phyloP scores from a whole-genome alignment of 2,329 filamentous ascomycete genomes.

The Aspergillus fumigatus region DNA sequence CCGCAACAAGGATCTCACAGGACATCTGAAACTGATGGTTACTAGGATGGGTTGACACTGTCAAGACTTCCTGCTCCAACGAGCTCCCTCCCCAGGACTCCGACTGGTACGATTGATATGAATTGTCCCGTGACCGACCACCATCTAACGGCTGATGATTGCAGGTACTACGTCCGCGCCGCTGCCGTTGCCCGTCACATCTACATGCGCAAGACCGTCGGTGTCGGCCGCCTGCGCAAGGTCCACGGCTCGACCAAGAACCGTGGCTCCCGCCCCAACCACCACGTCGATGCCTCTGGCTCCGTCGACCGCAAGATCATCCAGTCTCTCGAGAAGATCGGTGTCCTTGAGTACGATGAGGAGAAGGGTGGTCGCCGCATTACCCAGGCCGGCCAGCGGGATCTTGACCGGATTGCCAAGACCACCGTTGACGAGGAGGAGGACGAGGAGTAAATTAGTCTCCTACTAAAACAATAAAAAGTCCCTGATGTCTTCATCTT shows the following conservation, averaged over 20 bases:
- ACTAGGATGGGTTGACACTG: conserved; percentile 95
- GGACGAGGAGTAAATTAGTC: conserved; percentile 40
- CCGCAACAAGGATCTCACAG: neutral
- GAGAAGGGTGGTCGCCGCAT: conserved; percentile 98
- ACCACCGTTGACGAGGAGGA: conserved; percentile 54
- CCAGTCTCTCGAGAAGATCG: conserved; percentile 98
- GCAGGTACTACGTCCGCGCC: conserved; percentile 72
- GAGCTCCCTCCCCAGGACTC: conserved; percentile 97
- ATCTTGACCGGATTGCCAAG: conserved; percentile 93
- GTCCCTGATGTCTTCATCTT: conserved; percentile 18
- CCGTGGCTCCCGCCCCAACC: conserved; percentile 82
- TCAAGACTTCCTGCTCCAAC: conserved; percentile 95
- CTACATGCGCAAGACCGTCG: conserved; percentile 99
- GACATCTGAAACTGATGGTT: neutral
- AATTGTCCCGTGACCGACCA: neutral
- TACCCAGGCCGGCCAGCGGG: conserved; percentile 96
- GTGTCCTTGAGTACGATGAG: conserved; percentile 95
- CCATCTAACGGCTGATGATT: conserved; percentile 7
- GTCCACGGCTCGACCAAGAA: conserved; percentile 96
- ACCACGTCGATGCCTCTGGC: conserved; percentile 94
- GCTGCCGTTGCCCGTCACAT: conserved; percentile 95
- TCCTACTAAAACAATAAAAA: conserved; percentile 24
- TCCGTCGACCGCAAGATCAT: conserved; percentile 96
- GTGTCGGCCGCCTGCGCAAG: conserved; percentile 95
- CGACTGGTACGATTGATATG: conserved; percentile 74